Evolutionary conservation across 2,329 filamentous ascomycete genomes (phyloP), one percentile per base, ranked within the genome.

Genomic region (Mollisiaceae sp.): DNA sequence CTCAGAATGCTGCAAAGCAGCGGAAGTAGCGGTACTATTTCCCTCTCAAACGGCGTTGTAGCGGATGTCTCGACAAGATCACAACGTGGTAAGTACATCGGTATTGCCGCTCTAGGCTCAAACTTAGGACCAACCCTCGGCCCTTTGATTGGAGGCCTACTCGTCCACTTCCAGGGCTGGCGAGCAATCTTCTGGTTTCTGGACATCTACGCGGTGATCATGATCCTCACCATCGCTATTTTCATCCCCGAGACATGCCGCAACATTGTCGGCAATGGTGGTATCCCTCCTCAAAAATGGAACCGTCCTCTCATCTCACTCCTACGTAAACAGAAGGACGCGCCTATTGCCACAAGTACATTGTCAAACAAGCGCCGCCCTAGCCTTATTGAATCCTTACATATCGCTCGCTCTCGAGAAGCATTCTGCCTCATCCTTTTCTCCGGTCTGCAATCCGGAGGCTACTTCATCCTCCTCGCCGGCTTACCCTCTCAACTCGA

Each of bases 21-120:
- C 0, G 86, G 88, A 0, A 85, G 56, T 20, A 36, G 24, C 3
- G 35, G 56, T 39, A 88, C 86, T 0, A 78, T 89, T 1, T 82
- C 87, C 0, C 78, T 91, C 2, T 79, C 45, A 0, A 89, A 85
- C 64, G 91, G 87, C 1, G 86, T 92, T 1, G 84, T 93, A 6
- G 87, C 89, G 0, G 91, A 94, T 70, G 82, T 93, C 4, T 82
- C 87, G 0, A 86, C 88, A 0, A 86, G 84, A 36, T 82, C 85
- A 0, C 89, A 93, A 75, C 80, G 91, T 70, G 91, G 91, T 1
- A 24, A 78, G 27, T 54, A 73, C 11, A 67, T 74, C 1, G 79
- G 77, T 4, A 50, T 71, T 0, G 63, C 83, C 8, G 36, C 45
- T 11, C 83, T 86, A 72, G 82, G 43, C 15, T 38, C 41, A 11